Evolutionary conservation across 177 flowering plant species (phyloP), one percentile per base, ranked within the genome.

Genomic region (Vitis hybrid): DNA sequence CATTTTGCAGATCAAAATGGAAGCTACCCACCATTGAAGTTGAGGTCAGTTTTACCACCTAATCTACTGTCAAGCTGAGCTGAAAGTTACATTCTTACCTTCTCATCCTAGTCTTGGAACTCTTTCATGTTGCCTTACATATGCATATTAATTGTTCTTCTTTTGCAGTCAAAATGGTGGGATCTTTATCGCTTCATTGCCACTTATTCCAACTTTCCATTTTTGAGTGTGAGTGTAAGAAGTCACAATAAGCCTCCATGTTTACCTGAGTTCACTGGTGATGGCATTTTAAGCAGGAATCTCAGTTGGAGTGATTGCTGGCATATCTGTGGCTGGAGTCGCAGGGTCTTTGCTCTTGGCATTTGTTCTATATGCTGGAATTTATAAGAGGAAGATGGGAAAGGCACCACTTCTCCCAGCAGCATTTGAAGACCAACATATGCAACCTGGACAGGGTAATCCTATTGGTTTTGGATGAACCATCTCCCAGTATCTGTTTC

Each of bases 1-100:
- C 32, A 46, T 20, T 69, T 68, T 81, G 84, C 92, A 88, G 97
- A 91, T 88, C 67, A 55, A 71, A 80, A 63, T 75, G 91, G 86
- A 30, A 81, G 1, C 4, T 91, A 71, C 69, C 86, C 68, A 2
- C 69, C 87, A 14, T 50, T 88, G 30, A 51, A 54, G 11, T 41
- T 73, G 66, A 88, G 87, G 93, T 88, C 74, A 21, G 21, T 41
- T 41, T 41, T 41, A 41, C 48, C 48, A 41, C 48, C 48, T 41
- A 9, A 63, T 50, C 51, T 68, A 50, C 41, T 74, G 64, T 64
- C 5, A n/a, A 72, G 49, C 14, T 64, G 27, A 2, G 9, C 4
- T 46, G 1, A 9, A 58, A 20, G 15, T 20, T 41, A 41, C 8
- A 41, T 64, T 2, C 9, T 41, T 6, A 1, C 11, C 66, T 70